Conservation (phyloP, 2,329 filamentous ascomycete genomes). For the Bipolaris victoriae region DNA sequence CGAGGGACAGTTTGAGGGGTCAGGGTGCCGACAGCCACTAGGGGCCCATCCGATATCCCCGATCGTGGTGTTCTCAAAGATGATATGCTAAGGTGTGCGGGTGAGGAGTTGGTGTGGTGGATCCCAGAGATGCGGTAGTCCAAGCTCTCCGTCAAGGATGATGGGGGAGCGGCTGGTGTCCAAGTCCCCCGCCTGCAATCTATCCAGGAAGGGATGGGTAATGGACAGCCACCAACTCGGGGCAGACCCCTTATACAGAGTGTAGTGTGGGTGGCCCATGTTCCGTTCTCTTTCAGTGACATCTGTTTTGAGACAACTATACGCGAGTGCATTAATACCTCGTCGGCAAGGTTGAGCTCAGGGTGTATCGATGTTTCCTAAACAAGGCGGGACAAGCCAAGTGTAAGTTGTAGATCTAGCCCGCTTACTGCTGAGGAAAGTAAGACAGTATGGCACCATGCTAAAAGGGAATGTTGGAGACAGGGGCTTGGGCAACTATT, state of each 20-base stretch:
- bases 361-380: background rate
- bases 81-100: slow-evolving; percentile 19
- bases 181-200: slow-evolving; percentile 18
- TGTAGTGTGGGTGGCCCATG: slow-evolving; percentile 13
- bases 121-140: slow-evolving; percentile 22
- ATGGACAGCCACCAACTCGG: slow-evolving; percentile 16
- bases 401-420: slow-evolving; percentile 6
- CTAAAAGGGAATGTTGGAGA: slow-evolving; percentile 10
- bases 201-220: slow-evolving; percentile 20
- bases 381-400: slow-evolving; percentile 2
- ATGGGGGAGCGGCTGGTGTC: slow-evolving; percentile 24
- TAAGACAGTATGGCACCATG: slow-evolving; percentile 1
- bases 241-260: slow-evolving; percentile 10
- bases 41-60: slow-evolving; percentile 22
- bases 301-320: slow-evolving; percentile 24
- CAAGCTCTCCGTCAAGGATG: slow-evolving; percentile 31
- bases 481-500: slow-evolving; percentile 33
- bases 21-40: slow-evolving; percentile 6
- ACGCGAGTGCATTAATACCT: slow-evolving; percentile 12
- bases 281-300: slow-evolving; percentile 20
- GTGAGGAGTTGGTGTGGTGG: slow-evolving; percentile 20
- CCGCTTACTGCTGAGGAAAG: slow-evolving; percentile 1
- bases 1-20: slow-evolving; percentile 1
- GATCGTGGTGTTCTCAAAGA: slow-evolving; percentile 16
- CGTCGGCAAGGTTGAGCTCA: background rate